Evolutionary conservation across 768 basidiomycete genomes (phyloP), one percentile per base, ranked within the genome.

Genomic region (Kwoniella botswanensis): DNA sequence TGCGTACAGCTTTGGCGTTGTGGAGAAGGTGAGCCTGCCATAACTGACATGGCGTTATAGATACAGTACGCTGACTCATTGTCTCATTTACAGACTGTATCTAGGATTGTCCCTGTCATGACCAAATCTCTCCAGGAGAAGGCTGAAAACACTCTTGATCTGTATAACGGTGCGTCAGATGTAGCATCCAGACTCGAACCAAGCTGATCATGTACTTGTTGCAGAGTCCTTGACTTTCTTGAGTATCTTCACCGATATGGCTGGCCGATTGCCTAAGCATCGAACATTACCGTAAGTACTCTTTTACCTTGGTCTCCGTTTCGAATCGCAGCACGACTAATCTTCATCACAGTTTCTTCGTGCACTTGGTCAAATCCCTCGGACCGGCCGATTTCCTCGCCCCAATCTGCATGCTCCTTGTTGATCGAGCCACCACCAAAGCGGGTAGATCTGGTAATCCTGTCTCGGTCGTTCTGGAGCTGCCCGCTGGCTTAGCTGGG

Each of bases 51-150:
- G 13, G 42, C 57, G 3, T 2, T 26, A 29, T 26, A 17, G 26
- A 29, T 7, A 35, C 17, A 18, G 1, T 59, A 29, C 11, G 57
- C 57, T 59, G 41, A 53, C 29, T 22, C 11, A 42, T 17, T 26
- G 10, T 54, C 12, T 24, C 44, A 2, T 15, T 57, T 65, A 56
- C 71, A 96, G 93, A 98, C 97, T 1, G 89, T 98, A 67, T 91
- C 96, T 71, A 92, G 88, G 77, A 94, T 98, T 68, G 91, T 99
- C 6, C 96, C 97, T 2, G 92, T 96, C 41, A 92, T 98, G 90
- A 90, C 90, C 10, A 86, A 89, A 5, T 93, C 93, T 0, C 85
- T 96, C 71, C 91, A 89, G 81, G 83, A 86, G 29, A 85, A 87
- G 17, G 86, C 91, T 66, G 71, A 86, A 1, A 83, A 85, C 9